Base-by-base conservation (phyloP, 179 eudicot species). In the Beta corolliflora region DNA sequence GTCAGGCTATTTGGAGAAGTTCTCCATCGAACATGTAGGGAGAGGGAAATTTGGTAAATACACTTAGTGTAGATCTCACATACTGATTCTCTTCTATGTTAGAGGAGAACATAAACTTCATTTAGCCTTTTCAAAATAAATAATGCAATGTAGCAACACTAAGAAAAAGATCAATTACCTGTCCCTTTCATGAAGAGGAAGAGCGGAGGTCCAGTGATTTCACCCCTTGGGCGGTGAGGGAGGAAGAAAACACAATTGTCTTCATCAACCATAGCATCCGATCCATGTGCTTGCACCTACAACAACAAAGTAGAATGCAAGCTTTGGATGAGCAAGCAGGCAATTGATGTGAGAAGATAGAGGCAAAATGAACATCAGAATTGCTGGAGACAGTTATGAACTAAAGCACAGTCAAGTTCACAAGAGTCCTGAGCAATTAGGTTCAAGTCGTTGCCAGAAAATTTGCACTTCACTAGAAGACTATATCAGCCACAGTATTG, bases 101-200 rank as follows among this genome's bases (percentile, higher is more conserved):
- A 36, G 41, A 36, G 41, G 41, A 36, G 41, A 36, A 36, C 3
- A 36, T 36, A 36, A 1, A 1, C 41, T 36, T 36, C 41, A 36
- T 36, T 36, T 36, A 36, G 41, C 41, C 41, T 1, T 36, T 36
- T 36, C 41, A 36, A 36, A 2, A 36, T 36, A 45, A n/a, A 76
- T 18, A 46, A 12, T 46, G 41, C 6, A 25, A 9, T 10, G 4
- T 16, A 18, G 19, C 60, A 64, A 31, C 8, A 14, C 16, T 14
- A 44, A 59, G 13, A 19, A 29, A 41, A 55, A 63, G 16, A 66
- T 75, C 10, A 3, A 8, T 52, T 83, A 93, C 97, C 94, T 79
- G 97, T 94, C 77, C 98, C 98, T 87, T 95, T 95, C 98, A 95
- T 95, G 89, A 95, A 95, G 70, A 95, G 93, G 83, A 95, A 95